These are phyloP conservation scores for Cladosporium oxysporum DNA, from an alignment of 2,329 filamentous ascomycete genomes.

Conservation along the genomic window DNA sequence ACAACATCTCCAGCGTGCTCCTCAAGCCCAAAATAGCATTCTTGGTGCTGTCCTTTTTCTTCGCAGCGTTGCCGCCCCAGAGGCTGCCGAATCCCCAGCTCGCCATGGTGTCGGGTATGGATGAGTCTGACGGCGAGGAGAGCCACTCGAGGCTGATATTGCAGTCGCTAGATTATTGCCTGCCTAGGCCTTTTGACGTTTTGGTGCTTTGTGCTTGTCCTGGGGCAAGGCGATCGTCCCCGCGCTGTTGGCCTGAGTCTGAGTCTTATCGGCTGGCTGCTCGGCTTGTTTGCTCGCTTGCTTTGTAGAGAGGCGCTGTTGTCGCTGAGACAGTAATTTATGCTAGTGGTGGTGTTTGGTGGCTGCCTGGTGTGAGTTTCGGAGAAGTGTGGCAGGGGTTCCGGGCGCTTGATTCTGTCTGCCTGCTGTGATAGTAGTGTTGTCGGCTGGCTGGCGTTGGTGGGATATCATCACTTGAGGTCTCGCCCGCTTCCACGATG, in stretches of 20 bases:
- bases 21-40: conserved; percentile 90
- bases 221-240: conserved; percentile 5
- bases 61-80: conserved; percentile 87
- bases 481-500: conserved; percentile 2
- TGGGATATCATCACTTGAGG: conserved; percentile 10
- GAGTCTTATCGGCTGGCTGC: conserved; percentile 15
- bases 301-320: not conserved
- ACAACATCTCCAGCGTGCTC: conserved; percentile 92
- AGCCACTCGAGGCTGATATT: conserved; percentile 1
- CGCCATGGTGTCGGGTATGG: conserved; percentile 28
- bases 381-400: not conserved
- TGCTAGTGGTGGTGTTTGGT: not conserved
- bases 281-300: conserved; percentile 8
- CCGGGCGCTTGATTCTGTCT: conserved; percentile 4
- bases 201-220: not conserved
- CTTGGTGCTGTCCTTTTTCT: conserved; percentile 92
- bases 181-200: not conserved
- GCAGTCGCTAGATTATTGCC: not conserved
- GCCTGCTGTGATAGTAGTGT: conserved; percentile 3
- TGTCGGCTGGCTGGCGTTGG: conserved; percentile 5
- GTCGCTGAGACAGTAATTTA: not conserved
- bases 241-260: conserved; percentile 8
- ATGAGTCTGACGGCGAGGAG: not conserved
- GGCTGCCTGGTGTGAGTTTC: not conserved
- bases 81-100: conserved; percentile 61